A percentile compares a stretch with the other conserved stretches of the same genome.
phyloP scores from a whole-genome alignment of 164 flowering plant genomes.

The Berberis thunbergii region DNA sequence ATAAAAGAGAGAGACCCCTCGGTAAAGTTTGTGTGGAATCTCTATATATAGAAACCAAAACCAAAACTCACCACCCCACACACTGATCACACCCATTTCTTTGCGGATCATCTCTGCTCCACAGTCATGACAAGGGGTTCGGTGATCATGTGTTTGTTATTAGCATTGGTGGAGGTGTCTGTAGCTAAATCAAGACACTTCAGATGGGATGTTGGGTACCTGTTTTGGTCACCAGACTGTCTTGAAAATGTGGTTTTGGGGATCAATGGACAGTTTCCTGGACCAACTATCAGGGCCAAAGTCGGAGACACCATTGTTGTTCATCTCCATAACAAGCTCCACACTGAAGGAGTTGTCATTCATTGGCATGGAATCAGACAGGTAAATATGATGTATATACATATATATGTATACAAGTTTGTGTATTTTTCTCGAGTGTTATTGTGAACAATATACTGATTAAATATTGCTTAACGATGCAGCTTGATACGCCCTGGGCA shows the following conservation, averaged over 20 bases:
- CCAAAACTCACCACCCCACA: no score
- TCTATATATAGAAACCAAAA: no score
- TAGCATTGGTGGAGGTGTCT: no score
- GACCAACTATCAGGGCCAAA: constrained; percentile 69
- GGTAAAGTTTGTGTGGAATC: no score
- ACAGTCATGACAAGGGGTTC: no score
- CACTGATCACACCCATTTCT: no score
- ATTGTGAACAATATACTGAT: not conserved
- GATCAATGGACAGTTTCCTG: constrained; percentile 86
- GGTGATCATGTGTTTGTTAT: no score
- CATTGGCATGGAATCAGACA: constrained; percentile 98
- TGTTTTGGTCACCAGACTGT: constrained; percentile 73
- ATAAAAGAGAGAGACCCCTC: no score
- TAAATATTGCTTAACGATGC: not conserved
- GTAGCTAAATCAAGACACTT: constrained; percentile 32
- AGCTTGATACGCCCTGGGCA: constrained; percentile 89
- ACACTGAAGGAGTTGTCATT: constrained; percentile 79
- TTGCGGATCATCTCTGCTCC: no score
- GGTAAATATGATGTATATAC: constrained; percentile 18
- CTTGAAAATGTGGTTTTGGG: constrained; percentile 51
- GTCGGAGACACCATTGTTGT: constrained; percentile 72
- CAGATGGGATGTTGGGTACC: constrained; percentile 66
- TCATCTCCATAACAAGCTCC: constrained; percentile 61
- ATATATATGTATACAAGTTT: not conserved
- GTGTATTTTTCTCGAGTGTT: not conserved